A percentile compares a stretch with the other conserved stretches of the same genome.
These are phyloP conservation scores for Fusarium sp. DNA, from an alignment of 2,329 filamentous ascomycete species.

Conservation along the genomic window DNA sequence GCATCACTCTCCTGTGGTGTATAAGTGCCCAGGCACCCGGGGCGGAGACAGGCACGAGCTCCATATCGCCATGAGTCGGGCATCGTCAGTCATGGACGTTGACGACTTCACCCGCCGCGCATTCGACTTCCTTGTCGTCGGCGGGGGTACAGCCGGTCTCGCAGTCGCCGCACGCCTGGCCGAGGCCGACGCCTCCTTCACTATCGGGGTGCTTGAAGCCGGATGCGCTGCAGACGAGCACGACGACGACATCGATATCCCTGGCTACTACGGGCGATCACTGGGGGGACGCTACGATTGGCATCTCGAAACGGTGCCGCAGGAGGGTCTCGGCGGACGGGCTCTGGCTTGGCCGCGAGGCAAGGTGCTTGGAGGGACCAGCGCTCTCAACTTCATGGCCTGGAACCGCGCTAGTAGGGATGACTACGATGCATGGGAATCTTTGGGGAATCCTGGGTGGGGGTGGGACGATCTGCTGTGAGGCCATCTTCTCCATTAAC, in stretches of 20 bases:
- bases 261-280: slow-evolving; percentile 55
- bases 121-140: slow-evolving; percentile 62
- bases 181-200: slow-evolving; percentile 54
- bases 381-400: slow-evolving; percentile 73
- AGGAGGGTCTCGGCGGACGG: slow-evolving; percentile 57
- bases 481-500: slow-evolving; percentile 31
- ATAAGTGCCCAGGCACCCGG: slow-evolving; percentile 18
- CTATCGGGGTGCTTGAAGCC: slow-evolving; percentile 53
- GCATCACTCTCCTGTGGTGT: slow-evolving; percentile 4
- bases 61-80: slow-evolving; percentile 21
- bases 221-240: slow-evolving; percentile 46
- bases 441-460: slow-evolving; percentile 73
- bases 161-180: slow-evolving; percentile 64
- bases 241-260: slow-evolving; percentile 57
- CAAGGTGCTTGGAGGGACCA: slow-evolving; percentile 74
- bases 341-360: slow-evolving; percentile 60
- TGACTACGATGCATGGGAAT: slow-evolving; percentile 71
- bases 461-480: slow-evolving; percentile 63
- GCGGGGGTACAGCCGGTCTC: slow-evolving; percentile 70
- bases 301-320: slow-evolving; percentile 58
- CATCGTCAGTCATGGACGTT: slow-evolving; percentile 6
- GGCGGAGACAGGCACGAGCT: background rate
- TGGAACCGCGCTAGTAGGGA: slow-evolving; percentile 62
- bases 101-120: slow-evolving; percentile 44
- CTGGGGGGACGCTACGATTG: slow-evolving; percentile 60